Base-by-base conservation (phyloP, 805 yeast genomes). In the Diddensiella transvaalensis region DNA sequence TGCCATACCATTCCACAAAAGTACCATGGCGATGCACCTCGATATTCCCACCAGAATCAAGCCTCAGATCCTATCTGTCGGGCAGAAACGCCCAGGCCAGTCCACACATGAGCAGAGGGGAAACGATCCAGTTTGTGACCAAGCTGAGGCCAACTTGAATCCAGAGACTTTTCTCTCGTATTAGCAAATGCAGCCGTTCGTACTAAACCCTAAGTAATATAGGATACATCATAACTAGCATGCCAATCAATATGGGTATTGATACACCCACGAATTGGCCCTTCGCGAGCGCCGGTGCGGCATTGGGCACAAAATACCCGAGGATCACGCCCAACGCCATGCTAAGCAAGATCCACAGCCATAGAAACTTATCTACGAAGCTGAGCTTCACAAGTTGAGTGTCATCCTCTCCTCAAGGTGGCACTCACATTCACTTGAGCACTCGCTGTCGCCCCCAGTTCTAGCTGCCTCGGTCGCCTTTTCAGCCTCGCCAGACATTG, bases 11-110 rank as follows among this genome's bases (percentile, higher is more conserved):
- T 75, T 79, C 84, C 83, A 79, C 22, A 79, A 60, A 44, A 79
- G 62, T 1, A 78, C 84, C 83, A 79, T 79, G 19, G 83, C 84
- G 53, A 79, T 78, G 58, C 84, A 79, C 49, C 83, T 63, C 3
- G 82, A 83, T 30, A 76, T 48, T 1, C 84, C 84, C 40, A 79
- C 76, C 75, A 79, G 72, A 24, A 79, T 76, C n/a, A 79, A 68
- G 1, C 83, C 83, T 63, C 48, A 74, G 75, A 47, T 76, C 83
- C 4, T 63, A 63, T 43, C 69, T 56, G 48, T 78, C 75, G 47
- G 75, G 75, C 42, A 79, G 54, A 0, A 71, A 68, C 38, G 73
- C 56, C 84, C 83, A 79, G 0, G 80, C 74, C 15, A 79, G 64
- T 0, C 75, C 82, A 6, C 52, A 44, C 83, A 79, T 79, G 44